Conservation (phyloP, 139 green algal species). For the Chlamydomonas asymmetrica region DNA sequence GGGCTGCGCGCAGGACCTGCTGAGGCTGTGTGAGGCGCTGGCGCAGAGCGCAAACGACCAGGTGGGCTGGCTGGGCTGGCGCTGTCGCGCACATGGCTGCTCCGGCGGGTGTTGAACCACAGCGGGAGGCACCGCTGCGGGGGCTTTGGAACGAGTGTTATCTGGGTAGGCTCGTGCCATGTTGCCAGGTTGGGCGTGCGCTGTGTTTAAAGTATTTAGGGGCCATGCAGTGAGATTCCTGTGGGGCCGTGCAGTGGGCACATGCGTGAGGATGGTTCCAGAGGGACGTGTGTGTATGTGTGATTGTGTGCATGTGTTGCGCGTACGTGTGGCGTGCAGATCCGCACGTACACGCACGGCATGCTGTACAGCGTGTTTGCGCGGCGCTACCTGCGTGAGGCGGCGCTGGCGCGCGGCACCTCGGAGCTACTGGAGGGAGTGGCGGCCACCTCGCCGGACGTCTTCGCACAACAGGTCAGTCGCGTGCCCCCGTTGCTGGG, state of each 20-base stretch:
- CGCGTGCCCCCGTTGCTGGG: too few relatives aligned
- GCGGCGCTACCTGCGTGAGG: slow-evolving; percentile 4
- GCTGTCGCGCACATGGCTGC: not conserved
- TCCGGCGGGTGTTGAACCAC: too few relatives aligned
- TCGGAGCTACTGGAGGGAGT: slow-evolving; percentile 23
- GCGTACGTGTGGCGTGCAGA: slow-evolving; percentile 20
- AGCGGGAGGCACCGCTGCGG: not conserved
- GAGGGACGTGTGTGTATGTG: too few relatives aligned
- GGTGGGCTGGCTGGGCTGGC: not conserved
- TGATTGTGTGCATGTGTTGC: too few relatives aligned
- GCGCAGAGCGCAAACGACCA: slow-evolving; percentile 21
- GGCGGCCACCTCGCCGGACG: not conserved
- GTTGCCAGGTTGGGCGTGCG: too few relatives aligned
- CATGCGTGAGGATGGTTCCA: too few relatives aligned
- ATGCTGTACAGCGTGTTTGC: slow-evolving; percentile 43
- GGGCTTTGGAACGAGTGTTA: too few relatives aligned
- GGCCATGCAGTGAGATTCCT: too few relatives aligned
- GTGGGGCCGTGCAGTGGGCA: too few relatives aligned
- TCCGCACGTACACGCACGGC: slow-evolving; percentile 45
- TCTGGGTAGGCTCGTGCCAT: too few relatives aligned
- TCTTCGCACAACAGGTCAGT: slow-evolving; percentile 25
- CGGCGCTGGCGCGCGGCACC: slow-evolving; percentile 17
- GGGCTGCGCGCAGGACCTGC: slow-evolving; percentile 1
- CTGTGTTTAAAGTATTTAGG: too few relatives aligned
- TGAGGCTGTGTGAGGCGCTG: slow-evolving; percentile 23